phyloP scores from a whole-genome alignment of 2,329 filamentous ascomycete genomes.

The Ustulina deusta region DNA sequence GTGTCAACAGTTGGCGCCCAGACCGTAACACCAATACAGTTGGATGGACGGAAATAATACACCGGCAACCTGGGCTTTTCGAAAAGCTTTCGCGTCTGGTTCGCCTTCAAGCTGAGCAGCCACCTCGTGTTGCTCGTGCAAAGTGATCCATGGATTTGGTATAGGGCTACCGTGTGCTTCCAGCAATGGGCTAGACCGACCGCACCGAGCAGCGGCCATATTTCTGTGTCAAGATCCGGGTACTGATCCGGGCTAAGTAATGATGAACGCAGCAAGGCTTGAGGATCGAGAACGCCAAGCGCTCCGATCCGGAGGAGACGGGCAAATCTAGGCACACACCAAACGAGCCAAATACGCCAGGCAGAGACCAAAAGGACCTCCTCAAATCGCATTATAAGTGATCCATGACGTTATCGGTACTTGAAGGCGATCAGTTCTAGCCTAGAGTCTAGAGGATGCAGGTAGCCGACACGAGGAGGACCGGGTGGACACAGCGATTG shows the following conservation, averaged over 20 bases:
- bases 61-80: slow-evolving; percentile 3
- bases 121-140: slow-evolving; percentile 22
- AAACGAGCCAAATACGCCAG: background rate
- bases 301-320: background rate
- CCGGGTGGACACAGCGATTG: slow-evolving; percentile 19
- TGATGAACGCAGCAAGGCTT: background rate
- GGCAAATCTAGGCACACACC: background rate
- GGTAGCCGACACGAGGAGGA: slow-evolving; percentile 31
- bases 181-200: background rate
- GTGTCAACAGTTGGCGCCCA: background rate
- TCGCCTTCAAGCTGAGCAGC: slow-evolving; percentile 31
- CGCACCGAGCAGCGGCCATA: background rate
- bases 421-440: slow-evolving; percentile 32
- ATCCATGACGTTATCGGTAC: slow-evolving; percentile 33
- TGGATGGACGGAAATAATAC: slow-evolving; percentile 12
- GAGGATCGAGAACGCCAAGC: background rate
- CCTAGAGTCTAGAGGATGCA: slow-evolving; percentile 31
- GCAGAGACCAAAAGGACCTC: background rate
- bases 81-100: slow-evolving; percentile 9
- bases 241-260: background rate
- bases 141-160: slow-evolving; percentile 27
- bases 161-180: slow-evolving; percentile 22
- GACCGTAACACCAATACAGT: slow-evolving; percentile 10
- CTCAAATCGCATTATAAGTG: slow-evolving; percentile 9
- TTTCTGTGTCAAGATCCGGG: background rate